Evolutionary conservation across 306 rosid genomes (phyloP).

Genomic region (Castanospermum australe): DNA sequence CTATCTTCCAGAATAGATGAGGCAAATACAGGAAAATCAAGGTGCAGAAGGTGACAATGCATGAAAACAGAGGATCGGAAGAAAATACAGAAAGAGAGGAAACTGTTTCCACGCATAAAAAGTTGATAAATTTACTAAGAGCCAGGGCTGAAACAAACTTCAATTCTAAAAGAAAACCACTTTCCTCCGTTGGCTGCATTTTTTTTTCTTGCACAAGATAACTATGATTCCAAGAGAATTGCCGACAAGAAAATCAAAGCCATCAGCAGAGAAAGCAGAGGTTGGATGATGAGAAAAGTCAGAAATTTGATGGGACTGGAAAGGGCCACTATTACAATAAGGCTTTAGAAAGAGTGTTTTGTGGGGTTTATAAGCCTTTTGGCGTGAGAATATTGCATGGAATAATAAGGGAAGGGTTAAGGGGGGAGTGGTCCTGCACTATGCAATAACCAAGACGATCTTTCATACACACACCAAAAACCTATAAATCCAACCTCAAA

Average conservation of each 20-base stretch:
- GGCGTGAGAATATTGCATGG: slow-evolving; percentile 46
- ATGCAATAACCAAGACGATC: slow-evolving; percentile 50
- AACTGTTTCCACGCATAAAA: slow-evolving; percentile 31
- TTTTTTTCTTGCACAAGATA: background rate
- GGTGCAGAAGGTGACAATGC: slow-evolving; percentile 54
- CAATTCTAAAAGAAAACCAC: slow-evolving; percentile 24
- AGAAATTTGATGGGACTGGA: slow-evolving; percentile 23
- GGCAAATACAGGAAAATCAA: slow-evolving; percentile 67
- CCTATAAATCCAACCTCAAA: slow-evolving; percentile 48
- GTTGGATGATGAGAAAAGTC: background rate
- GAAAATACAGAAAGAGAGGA: slow-evolving; percentile 33
- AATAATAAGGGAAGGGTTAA: slow-evolving; percentile 26
- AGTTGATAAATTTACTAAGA: slow-evolving; percentile 18
- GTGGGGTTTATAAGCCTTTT: slow-evolving; percentile 53
- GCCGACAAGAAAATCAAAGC: slow-evolving; percentile 29
- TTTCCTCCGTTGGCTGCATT: slow-evolving; percentile 37
- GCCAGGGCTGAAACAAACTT: slow-evolving; percentile 17
- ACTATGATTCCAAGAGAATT: slow-evolving; percentile 1
- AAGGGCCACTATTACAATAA: slow-evolving; percentile 19
- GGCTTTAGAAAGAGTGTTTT: slow-evolving; percentile 34
- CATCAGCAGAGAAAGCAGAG: slow-evolving; percentile 28
- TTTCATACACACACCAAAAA: slow-evolving; percentile 31
- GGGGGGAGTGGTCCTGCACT: slow-evolving; percentile 39
- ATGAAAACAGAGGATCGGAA: slow-evolving; percentile 66
- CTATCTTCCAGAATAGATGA: slow-evolving; percentile 36